Evolutionary conservation across 2,329 filamentous ascomycete genomes (phyloP).

Genomic region (Fusarium scirpi): DNA sequence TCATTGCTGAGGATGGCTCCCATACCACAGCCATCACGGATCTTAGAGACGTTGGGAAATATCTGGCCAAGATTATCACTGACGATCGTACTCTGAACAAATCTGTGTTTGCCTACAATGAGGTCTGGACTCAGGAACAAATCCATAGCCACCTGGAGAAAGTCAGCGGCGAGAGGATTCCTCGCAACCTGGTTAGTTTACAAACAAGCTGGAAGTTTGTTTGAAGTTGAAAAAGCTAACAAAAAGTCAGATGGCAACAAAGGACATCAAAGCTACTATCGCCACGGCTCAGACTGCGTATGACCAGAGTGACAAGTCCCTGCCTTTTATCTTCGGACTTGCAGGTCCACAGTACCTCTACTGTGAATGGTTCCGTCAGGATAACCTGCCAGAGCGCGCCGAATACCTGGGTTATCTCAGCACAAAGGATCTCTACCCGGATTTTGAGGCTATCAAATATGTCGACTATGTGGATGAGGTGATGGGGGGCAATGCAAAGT

Average conservation of each 20-base stretch:
- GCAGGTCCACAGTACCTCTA: constrained; percentile 26
- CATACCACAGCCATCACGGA: constrained; percentile 59
- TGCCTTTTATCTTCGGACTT: not conserved
- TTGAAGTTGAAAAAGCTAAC: not conserved
- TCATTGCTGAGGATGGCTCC: constrained; percentile 60
- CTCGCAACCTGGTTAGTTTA: constrained; percentile 34
- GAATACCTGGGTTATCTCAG: constrained; percentile 30
- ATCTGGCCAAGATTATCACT: constrained; percentile 62
- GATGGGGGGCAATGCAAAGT: constrained; percentile 14
- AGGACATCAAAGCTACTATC: constrained; percentile 21
- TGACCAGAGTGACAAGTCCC: constrained; percentile 9
- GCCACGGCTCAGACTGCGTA: constrained; percentile 6
- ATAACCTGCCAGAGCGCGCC: constrained; percentile 31
- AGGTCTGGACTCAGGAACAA: constrained; percentile 60
- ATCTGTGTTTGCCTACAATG: constrained; percentile 62
- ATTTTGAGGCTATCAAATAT: constrained; percentile 20
- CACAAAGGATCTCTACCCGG: constrained; percentile 34
- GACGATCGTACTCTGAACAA: constrained; percentile 67
- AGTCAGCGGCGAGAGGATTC: constrained; percentile 61
- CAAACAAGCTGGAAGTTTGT: accelerated
- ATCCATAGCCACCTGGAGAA: constrained; percentile 61
- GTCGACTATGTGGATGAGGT: constrained; percentile 34
- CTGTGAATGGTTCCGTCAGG: constrained; percentile 34
- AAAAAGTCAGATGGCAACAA: constrained; percentile 4
- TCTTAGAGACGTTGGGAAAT: constrained; percentile 64